phyloP scores from a whole-genome alignment of 352 stramenopile species.

The Phytophthora sp. region DNA sequence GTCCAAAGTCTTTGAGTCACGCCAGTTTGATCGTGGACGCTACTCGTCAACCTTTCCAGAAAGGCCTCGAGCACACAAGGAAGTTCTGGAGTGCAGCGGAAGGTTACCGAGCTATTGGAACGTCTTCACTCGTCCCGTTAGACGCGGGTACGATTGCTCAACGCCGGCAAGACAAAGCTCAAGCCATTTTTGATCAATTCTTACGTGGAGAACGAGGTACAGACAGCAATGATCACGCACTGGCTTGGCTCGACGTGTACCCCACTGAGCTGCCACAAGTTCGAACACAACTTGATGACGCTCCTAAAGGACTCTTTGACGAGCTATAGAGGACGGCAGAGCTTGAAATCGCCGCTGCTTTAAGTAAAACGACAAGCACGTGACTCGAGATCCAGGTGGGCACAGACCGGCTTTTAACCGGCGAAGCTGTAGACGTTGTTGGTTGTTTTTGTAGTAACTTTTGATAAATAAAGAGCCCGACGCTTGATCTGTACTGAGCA shows the following conservation, averaged over 20 bases:
- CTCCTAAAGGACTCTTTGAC: constrained; percentile 54
- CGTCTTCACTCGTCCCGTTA: constrained; percentile 39
- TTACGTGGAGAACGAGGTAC: constrained; percentile 23
- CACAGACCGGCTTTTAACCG: too few species aligned
- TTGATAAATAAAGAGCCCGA: background rate
- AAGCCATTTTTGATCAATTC: constrained; percentile 59
- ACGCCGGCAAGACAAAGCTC: constrained; percentile 48
- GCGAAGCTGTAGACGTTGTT: too few species aligned
- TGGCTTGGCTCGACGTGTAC: constrained; percentile 66
- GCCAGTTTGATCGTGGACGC: too few species aligned
- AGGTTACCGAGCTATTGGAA: constrained; percentile 58
- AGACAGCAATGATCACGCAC: constrained; percentile 8
- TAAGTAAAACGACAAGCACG: constrained; percentile 20
- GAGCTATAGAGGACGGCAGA: constrained; percentile 58
- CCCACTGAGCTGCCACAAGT: constrained; percentile 46
- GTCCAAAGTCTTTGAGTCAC: too few species aligned
- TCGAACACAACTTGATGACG: constrained; percentile 30
- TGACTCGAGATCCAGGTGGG: too few species aligned
- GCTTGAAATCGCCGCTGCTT: constrained; percentile 50
- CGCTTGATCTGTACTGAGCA: too few species aligned
- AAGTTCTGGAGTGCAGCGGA: constrained; percentile 77
- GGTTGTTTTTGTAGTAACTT: too few species aligned
- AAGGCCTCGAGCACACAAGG: constrained; percentile 39
- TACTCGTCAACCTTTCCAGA: constrained; percentile 14
- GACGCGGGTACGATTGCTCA: constrained; percentile 40